Evolutionary conservation across 805 yeast genomes (phyloP), one percentile per base, ranked within the genome.

Genomic region (Phaffomyces antillensis): DNA sequence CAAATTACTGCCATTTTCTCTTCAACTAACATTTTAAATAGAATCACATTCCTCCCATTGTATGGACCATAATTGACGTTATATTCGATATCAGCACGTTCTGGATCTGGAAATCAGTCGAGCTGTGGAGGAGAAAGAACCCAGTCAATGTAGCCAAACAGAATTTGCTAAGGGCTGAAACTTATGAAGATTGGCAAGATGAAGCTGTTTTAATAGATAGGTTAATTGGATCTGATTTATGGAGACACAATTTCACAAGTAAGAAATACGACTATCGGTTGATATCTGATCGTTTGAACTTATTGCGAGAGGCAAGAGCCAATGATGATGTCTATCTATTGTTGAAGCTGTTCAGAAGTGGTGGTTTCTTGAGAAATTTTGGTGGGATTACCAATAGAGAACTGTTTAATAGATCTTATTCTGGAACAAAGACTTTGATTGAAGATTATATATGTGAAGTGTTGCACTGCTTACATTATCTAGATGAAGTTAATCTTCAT

Each of bases 351-450:
- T 72, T 91, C 39, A 67, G 96, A 36, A 83, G 72, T 0, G 70
- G 95, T 0, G 96, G 96, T 0, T 74, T 89, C 56, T 67, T 93
- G 32, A 67, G 99, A 36, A 93, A 93, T 59, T 86, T 91, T 67
- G 98, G 96, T 7, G 95, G 96, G 1, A 87, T 93, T 5, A 76
- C 95, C 1, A 86, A 83, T 52, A 80, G 83, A 51, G 75, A 81
- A 43, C 67, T 93, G 38, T 91, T 86, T 68, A 83, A 83, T 44
- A 80, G 88, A 46, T 77, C 96, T 0, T 84, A 86, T 54, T 71
- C 85, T 48, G 99, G 99, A 2, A 93, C 98, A 2, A 93, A 93
- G 66, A 66, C 78, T 42, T 70, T 89, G 49, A 91, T 93, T 43
- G 97, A 93, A 62, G 91, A 86, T 44, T 88, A 89, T 60, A 80